These are phyloP conservation scores for Diplodia intermedia DNA, from an alignment of 2,329 filamentous ascomycete genomes.

Conservation along the genomic window DNA sequence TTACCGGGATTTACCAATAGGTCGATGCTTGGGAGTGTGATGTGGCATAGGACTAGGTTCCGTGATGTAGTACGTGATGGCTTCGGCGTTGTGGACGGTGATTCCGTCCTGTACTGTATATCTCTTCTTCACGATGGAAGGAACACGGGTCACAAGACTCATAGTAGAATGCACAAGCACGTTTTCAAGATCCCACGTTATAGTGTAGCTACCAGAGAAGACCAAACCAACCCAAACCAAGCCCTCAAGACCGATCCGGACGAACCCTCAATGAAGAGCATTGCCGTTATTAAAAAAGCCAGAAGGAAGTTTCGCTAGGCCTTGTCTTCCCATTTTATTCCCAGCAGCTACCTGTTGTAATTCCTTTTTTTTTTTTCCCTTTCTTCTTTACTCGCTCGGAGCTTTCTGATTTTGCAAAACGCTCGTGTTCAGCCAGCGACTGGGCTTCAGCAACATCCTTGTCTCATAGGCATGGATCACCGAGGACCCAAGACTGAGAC, in stretches of 20 bases:
- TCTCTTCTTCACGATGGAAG: too few species aligned
- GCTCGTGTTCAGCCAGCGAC: neutral
- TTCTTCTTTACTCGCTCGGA: neutral
- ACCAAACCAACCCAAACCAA: neutral
- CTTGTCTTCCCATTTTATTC: neutral
- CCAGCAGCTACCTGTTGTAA: neutral
- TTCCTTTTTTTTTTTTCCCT: neutral
- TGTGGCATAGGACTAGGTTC: too few species aligned
- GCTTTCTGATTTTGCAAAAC: neutral
- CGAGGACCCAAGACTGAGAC: neutral
- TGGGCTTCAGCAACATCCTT: neutral
- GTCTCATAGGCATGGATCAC: neutral
- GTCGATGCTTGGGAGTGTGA: too few species aligned
- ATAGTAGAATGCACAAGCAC: neutral
- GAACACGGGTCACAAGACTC: neutral
- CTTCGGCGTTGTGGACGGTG: too few species aligned
- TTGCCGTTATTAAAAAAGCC: neutral
- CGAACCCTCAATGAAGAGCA: neutral
- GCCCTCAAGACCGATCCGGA: neutral
- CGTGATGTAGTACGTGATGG: too few species aligned
- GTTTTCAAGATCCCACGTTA: neutral
- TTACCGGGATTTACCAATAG: too few species aligned
- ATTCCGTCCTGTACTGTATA: too few species aligned
- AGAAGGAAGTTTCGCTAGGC: neutral
- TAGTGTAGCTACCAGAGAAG: neutral